Percentiles rank a stretch among this genome's conserved stretches.
Evolutionary conservation across 768 basidiomycete species (phyloP).

Genomic region (Pleurotus citrinopileatus): DNA sequence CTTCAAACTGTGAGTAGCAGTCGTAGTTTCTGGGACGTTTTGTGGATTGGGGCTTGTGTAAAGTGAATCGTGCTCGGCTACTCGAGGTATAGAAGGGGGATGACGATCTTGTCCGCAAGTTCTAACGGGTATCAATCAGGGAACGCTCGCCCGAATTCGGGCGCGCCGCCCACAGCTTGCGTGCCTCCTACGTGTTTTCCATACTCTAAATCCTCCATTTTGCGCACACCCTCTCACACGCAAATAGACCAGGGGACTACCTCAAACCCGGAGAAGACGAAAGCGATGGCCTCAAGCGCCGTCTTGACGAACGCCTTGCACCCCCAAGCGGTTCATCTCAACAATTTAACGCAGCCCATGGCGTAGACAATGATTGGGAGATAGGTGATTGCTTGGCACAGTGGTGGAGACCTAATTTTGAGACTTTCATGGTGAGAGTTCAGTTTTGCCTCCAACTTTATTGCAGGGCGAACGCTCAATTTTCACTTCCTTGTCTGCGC

Average conservation of each 20-base stretch:
- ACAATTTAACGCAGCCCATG: conserved; percentile 77
- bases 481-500: not conserved
- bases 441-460: conserved; percentile 16
- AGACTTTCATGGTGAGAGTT: conserved; percentile 98
- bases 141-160: too few species aligned
- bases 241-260: conserved; percentile 89
- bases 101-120: too few species aligned
- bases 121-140: too few species aligned
- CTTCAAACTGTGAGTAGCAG: conserved; percentile 88
- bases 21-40: too few species aligned
- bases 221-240: not conserved
- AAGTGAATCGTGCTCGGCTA: too few species aligned
- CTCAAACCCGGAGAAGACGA: conserved; percentile 96
- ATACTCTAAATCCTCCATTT: not conserved
- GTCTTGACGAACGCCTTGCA: conserved; percentile 87
- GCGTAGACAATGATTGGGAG: conserved; percentile 90
- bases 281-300: conserved; percentile 82
- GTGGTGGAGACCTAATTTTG: conserved; percentile 99
- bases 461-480: not conserved
- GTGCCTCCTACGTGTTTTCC: too few species aligned
- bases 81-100: too few species aligned
- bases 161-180: too few species aligned
- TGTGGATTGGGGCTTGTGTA: too few species aligned
- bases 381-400: conserved; percentile 95
- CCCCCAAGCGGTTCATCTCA: conserved; percentile 60